These are phyloP conservation scores for Oxytropis ochrocephala DNA, from an alignment of 306 rosid genomes.

Conservation along the genomic window DNA sequence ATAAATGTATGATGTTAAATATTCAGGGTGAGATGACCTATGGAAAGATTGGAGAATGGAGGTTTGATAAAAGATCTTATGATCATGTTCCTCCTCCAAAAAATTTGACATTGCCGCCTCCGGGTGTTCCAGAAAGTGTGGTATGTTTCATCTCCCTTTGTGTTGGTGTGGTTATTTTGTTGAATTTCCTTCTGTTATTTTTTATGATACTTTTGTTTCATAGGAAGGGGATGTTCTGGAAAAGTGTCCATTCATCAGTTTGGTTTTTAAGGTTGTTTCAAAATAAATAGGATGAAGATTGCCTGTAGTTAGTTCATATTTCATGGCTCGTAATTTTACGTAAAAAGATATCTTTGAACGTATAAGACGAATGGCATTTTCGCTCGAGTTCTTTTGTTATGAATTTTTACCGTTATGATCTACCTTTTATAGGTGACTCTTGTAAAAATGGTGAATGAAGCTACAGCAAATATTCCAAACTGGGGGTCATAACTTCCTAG, in stretches of 20 bases:
- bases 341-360: too few species aligned
- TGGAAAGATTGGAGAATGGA: conserved; percentile 99
- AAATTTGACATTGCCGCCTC: conserved; percentile 81
- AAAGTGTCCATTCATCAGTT: neutral
- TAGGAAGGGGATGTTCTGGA: neutral
- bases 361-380: too few species aligned
- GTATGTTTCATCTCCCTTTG: conserved; percentile 41
- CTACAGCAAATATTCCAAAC: conserved; percentile 74
- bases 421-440: conserved; percentile 65
- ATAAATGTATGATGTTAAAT: conserved; percentile 13
- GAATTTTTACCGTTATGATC: neutral
- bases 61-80: conserved; percentile 87
- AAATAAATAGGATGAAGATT: too few species aligned
- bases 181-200: neutral
- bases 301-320: too few species aligned
- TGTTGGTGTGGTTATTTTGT: neutral
- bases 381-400: too few species aligned
- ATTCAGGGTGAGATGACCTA: conserved; percentile 79
- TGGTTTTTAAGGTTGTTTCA: neutral
- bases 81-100: conserved; percentile 47
- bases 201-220: neutral
- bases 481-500: conserved; percentile 68
- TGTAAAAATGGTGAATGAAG: conserved; percentile 89
- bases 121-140: conserved; percentile 95
- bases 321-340: too few species aligned